These are phyloP conservation scores for Tylopilus sp. DNA, from an alignment of 1,284 basidiomycete genomes.

Conservation along the genomic window DNA sequence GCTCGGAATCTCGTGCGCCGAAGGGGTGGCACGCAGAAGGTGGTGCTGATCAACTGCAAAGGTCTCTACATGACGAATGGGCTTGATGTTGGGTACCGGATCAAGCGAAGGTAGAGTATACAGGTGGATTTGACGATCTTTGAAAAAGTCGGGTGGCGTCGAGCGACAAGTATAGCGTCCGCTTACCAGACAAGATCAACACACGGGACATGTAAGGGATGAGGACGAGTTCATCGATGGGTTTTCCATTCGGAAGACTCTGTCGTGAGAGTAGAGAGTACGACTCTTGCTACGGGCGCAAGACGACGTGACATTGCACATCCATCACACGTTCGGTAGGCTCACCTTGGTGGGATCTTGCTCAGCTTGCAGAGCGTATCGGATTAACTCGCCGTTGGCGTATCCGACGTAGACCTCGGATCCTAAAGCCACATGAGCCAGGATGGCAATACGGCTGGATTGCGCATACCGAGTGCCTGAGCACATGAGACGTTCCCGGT, in stretches of 20 bases:
- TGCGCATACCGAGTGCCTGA: slow-evolving; percentile 50
- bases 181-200: slow-evolving; percentile 68
- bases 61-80: slow-evolving; percentile 74
- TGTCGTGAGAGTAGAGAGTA: slow-evolving; percentile 71
- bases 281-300: slow-evolving; percentile 49
- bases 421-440: slow-evolving; percentile 38
- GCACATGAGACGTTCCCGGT: slow-evolving; percentile 37
- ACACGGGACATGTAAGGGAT: slow-evolving; percentile 71
- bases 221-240: slow-evolving; percentile 76
- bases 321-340: background rate
- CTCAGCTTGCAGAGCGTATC: slow-evolving; percentile 62
- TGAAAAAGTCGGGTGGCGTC: background rate
- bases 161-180: background rate
- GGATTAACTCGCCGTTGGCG: slow-evolving; percentile 67
- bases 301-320: background rate
- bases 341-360: slow-evolving; percentile 49
- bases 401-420: slow-evolving; percentile 76
- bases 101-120: slow-evolving; percentile 80
- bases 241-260: slow-evolving; percentile 56
- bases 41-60: slow-evolving; percentile 83
- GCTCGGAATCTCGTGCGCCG: slow-evolving; percentile 39
- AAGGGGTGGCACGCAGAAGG: slow-evolving; percentile 52
- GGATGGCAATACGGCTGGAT: slow-evolving; percentile 15
- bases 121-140: slow-evolving; percentile 79
- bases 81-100: slow-evolving; percentile 65